A percentile compares a stretch with the other conserved stretches of the same genome.
Evolutionary conservation across 2,329 filamentous ascomycete species (phyloP).

Genomic region (Samsoniella hepiali): DNA sequence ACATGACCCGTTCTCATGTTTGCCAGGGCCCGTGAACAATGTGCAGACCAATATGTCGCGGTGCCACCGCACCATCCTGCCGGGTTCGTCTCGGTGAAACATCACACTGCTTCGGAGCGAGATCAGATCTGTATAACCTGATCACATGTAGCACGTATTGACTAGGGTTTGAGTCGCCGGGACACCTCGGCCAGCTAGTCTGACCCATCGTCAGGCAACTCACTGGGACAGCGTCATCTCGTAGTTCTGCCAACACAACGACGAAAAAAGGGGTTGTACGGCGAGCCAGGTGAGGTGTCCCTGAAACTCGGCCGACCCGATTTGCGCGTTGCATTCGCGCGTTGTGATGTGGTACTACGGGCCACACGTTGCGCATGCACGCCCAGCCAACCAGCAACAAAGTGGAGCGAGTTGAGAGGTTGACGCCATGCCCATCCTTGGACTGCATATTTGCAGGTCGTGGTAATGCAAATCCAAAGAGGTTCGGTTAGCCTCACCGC

Average conservation of each 20-base stretch:
- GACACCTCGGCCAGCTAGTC: neutral
- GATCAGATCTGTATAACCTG: neutral
- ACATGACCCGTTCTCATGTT: neutral
- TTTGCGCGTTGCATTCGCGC: neutral
- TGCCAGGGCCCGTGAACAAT: neutral
- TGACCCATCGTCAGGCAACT: neutral
- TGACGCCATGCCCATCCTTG: neutral
- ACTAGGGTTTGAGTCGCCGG: neutral
- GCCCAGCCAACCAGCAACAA: neutral
- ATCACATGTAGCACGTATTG: neutral
- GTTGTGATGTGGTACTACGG: neutral
- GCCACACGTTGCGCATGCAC: neutral
- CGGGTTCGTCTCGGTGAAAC: neutral
- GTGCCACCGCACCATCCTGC: neutral
- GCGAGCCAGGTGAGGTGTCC: neutral
- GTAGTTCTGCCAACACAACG: neutral
- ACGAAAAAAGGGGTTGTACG: neutral
- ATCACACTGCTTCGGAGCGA: neutral
- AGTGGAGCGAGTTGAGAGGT: neutral
- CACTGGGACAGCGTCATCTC: neutral
- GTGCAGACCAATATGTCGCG: neutral
- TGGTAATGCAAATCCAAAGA: neutral
- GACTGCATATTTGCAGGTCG: neutral
- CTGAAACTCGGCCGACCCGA: neutral
- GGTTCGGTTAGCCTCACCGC: constrained; percentile 7